Base-by-base conservation (phyloP, 176 grass and related monocot species). In the Coix lacrymajobi region DNA sequence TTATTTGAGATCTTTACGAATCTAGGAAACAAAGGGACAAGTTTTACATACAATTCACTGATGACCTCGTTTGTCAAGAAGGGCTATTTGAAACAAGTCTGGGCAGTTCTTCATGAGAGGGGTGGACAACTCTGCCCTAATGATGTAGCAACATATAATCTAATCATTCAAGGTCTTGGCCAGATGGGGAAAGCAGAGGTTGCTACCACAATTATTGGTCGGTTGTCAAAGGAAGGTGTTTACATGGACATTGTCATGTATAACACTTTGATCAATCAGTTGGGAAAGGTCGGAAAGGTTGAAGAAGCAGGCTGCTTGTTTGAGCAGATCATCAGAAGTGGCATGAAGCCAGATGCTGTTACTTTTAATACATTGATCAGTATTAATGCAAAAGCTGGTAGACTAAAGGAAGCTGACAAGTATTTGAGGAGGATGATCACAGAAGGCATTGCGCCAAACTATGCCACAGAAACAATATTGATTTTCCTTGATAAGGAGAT, bases 211-310 rank as follows among this genome's bases (percentile, higher is more conserved):
- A 86, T 98, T 87, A 87, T 93, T 62, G 82, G 90, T 73, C 84
- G 86, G 58, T 88, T 98, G 61, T 89, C 84, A 46, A 90, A 93
- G 58, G 91, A 91, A 68, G 92, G 96, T 60, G 88, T 94, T 63
- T 90, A 95, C 82, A 90, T 95, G 58, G 92, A 98, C 81, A 95
- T 95, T 68, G 88, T 98, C 20, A 98, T 98, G 96, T 98, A 91
- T 80, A 98, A 95, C 76, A 98, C 96, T 67, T 85, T 98, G 74
- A 93, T 98, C 48, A 86, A 95, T 91, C 90, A 92, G 64, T 83
- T 98, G 40, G 92, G 95, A 52, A 98, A 88, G 85, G 84, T 38
- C 3, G 90, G 88, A 19, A 89, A 83, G 86, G 70, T 92, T 58
- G 88, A 93, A 34, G 92, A 98, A 71, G 92, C 92, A 39, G 82